Base-by-base conservation (phyloP, 306 rosid species). In the Calophaca sinica region DNA sequence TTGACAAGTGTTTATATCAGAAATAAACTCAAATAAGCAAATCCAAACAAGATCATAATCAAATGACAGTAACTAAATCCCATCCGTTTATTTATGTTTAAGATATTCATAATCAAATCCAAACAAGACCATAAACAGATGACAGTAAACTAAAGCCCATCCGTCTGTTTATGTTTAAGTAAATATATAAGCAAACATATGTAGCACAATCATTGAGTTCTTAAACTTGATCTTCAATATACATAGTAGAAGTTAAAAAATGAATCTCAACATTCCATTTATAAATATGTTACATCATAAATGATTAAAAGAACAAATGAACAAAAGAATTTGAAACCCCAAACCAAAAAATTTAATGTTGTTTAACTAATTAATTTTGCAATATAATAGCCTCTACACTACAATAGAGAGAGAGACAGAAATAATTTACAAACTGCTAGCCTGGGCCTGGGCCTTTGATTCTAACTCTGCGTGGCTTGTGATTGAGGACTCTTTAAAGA, bases 401-500 rank as follows among this genome's bases (percentile, higher is more conserved):
- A 2, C 29, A 20, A 54, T 10, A 52, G 5, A 60, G 10, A 46
- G 8, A 59, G 6, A 39, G 8, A n/a, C n/a, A 15, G 10, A 79
- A 72, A 41, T 36, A 28, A 58, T 73, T 57, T 64, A 45, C 70
- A 51, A 69, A 68, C 9, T 12, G 4, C 3, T 13, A 48, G 2
- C 9, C 60, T n/a, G 1, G 4, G 10, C 68, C 26, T 26, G 3
- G 6, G 10, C 20, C 60, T 7, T 28, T 6, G 3, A 0, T 46
- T 11, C 9, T 69, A 57, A 51, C 58, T 79, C 28, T 68, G 79
- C 46, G 15, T 65, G 9, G 2, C 4, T 11, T 85, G 82, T 3
- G 92, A 82, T 7, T 68, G 85, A 44, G 77, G 79, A 64, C 8
- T 66, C 57, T 45, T 59, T 4, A 89, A 10, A 3, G 85, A 50